Conservation (phyloP, 345 rosid species). For the Brassica carinata region DNA sequence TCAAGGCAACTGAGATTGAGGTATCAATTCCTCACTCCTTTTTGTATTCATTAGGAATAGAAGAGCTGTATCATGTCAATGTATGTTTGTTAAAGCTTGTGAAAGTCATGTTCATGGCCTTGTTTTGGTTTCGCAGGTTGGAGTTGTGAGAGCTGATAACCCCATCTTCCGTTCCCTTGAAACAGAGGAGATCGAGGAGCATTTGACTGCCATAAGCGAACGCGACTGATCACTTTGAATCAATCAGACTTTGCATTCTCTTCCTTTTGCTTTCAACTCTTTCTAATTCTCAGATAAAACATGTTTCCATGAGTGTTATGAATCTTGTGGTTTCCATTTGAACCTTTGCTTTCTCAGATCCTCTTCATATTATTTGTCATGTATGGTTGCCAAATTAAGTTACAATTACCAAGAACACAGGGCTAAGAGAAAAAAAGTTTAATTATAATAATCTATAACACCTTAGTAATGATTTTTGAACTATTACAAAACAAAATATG, state of each 20-base stretch:
- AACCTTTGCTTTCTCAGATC: constrained; percentile 22
- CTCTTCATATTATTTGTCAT: neutral
- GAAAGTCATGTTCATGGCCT: neutral
- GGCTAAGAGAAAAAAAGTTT: neutral
- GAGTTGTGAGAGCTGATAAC: constrained; percentile 70
- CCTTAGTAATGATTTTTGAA: neutral
- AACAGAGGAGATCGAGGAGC: constrained; percentile 77
- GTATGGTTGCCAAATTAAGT: constrained; percentile 2
- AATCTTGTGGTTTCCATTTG: constrained; percentile 12
- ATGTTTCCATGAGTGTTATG: constrained; percentile 20
- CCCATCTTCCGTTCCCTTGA: constrained; percentile 59
- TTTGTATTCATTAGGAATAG: constrained; percentile 1
- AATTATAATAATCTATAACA: neutral
- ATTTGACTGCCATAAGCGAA: constrained; percentile 80
- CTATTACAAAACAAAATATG: neutral
- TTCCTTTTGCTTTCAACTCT: constrained; percentile 10
- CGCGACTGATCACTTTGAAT: constrained; percentile 54
- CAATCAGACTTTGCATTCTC: constrained; percentile 15
- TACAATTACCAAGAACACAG: neutral
- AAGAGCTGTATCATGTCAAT: neutral
- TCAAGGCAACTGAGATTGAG: constrained; percentile 96
- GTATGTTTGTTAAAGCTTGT: constrained; percentile 6
- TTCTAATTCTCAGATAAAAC: constrained; percentile 15
- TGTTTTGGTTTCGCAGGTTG: constrained; percentile 52
- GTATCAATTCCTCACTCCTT: constrained; percentile 36